These are phyloP conservation scores for Paramyrothecium roridum DNA, from an alignment of 2,329 filamentous ascomycete species.

Conservation along the genomic window DNA sequence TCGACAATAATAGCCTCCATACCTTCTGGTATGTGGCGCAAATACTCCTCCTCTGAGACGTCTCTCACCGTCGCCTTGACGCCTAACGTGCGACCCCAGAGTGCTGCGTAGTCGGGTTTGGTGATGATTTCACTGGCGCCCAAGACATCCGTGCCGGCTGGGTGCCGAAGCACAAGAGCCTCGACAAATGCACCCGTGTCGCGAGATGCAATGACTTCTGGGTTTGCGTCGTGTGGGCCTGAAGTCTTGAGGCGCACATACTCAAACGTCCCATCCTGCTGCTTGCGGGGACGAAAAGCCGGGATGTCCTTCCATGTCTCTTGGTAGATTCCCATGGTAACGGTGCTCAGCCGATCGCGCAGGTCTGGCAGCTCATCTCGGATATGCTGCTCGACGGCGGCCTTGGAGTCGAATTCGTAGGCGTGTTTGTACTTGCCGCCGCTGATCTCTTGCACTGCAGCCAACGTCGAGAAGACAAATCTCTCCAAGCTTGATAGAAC, in stretches of 20 bases:
- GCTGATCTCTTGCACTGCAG: constrained; percentile 38
- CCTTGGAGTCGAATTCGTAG: constrained; percentile 49
- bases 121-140: constrained; percentile 7
- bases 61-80: constrained; percentile 6
- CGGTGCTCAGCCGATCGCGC: constrained; percentile 6
- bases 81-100: constrained; percentile 8
- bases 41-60: constrained; percentile 6
- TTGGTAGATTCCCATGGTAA: constrained; percentile 10
- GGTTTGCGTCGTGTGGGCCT: not conserved
- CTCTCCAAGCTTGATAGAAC: constrained; percentile 11
- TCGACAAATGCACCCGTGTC: constrained; percentile 14
- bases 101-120: constrained; percentile 4
- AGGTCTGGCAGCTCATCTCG: constrained; percentile 7
- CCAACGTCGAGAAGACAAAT: constrained; percentile 45
- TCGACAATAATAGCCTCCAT: constrained; percentile 4
- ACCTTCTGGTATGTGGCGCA: constrained; percentile 4
- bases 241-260: not conserved
- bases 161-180: constrained; percentile 4
- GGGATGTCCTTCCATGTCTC: constrained; percentile 10
- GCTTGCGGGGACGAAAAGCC: constrained; percentile 5
- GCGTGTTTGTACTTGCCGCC: constrained; percentile 36
- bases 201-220: constrained; percentile 5
- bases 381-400: constrained; percentile 27
- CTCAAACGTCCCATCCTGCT: constrained; percentile 8
- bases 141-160: constrained; percentile 8